Evolutionary conservation across 306 rosid genomes (phyloP).

Genomic region (Cicer yamashitae): DNA sequence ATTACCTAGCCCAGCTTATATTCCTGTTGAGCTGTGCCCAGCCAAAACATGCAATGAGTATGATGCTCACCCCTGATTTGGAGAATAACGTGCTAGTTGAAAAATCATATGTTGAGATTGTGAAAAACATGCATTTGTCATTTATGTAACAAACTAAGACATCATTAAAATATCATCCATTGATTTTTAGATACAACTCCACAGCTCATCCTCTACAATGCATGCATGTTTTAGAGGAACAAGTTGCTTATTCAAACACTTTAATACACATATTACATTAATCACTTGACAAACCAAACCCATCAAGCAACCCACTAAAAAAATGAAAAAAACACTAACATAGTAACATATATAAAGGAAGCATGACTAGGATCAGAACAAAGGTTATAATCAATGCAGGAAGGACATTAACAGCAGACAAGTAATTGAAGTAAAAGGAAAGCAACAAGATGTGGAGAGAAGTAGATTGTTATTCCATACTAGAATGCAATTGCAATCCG

Average conservation of each 20-base stretch:
- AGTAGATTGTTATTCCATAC: conserved; percentile 73
- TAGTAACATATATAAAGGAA: no score
- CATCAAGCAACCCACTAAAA: background rate
- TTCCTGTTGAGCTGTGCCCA: background rate
- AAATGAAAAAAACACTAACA: no score
- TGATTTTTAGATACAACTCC: background rate
- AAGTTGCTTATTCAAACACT: background rate
- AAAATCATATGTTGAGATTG: background rate
- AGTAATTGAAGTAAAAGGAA: conserved; percentile 31
- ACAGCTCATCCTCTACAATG: background rate
- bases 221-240: background rate
- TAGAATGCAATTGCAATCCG: conserved; percentile 74
- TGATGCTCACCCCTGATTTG: no score
- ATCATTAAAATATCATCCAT: background rate
- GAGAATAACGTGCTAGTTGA: background rate
- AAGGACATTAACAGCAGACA: conserved; percentile 46
- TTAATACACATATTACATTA: background rate
- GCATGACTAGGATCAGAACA: conserved; percentile 66
- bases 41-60: background rate
- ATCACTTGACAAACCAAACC: background rate
- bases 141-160: background rate
- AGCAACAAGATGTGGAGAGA: conserved; percentile 55
- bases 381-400: conserved; percentile 65
- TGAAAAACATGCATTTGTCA: background rate
- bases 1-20: background rate